phyloP scores from a whole-genome alignment of 176 grass and related monocot species.

The Oryza rufipogon region DNA sequence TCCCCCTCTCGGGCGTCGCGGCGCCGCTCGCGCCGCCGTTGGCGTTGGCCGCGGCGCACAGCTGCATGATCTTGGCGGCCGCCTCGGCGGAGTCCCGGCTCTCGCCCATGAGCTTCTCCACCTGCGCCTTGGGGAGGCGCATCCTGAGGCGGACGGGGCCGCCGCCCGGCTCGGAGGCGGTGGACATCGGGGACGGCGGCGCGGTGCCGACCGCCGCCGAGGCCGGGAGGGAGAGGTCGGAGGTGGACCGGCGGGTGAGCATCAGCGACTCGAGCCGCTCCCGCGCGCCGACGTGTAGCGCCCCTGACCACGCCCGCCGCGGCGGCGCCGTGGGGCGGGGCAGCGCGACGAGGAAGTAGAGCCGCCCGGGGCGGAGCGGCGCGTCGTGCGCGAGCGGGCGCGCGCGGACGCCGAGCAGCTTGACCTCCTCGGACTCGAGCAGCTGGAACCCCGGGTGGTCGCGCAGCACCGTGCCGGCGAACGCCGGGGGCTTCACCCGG shows the following conservation, averaged over 20 bases:
- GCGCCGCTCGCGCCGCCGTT: conserved; percentile 30
- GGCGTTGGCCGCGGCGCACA: conserved; percentile 33
- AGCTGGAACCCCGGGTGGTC: conserved; percentile 72
- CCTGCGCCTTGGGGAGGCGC: conserved; percentile 76
- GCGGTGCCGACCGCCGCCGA: conserved; percentile 21
- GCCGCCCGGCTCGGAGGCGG: conserved; percentile 33
- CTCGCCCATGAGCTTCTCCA: conserved; percentile 75
- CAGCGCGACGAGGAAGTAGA: conserved; percentile 95
- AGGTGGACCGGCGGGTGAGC: conserved; percentile 87
- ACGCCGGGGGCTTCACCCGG: conserved; percentile 66
- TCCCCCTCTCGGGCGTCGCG: conserved; percentile 45
- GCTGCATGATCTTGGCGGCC: conserved; percentile 86
- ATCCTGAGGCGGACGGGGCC: conserved; percentile 57
- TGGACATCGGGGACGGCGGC: conserved; percentile 35
- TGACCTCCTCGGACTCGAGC: conserved; percentile 77
- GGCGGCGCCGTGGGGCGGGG: conserved; percentile 39
- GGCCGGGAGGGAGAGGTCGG: conserved; percentile 58
- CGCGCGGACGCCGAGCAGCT: conserved; percentile 68
- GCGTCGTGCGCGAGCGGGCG: conserved; percentile 57
- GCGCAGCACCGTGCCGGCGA: conserved; percentile 61
- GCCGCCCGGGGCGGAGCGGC: conserved; percentile 53
- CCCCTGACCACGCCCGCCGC: conserved; percentile 78
- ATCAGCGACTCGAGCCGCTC: conserved; percentile 90
- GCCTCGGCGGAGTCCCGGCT: conserved; percentile 67
- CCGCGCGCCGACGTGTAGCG: conserved; percentile 66